These are phyloP conservation scores for Sporisorium scitamineum DNA, from an alignment of 1,284 basidiomycete genomes.

Conservation along the genomic window DNA sequence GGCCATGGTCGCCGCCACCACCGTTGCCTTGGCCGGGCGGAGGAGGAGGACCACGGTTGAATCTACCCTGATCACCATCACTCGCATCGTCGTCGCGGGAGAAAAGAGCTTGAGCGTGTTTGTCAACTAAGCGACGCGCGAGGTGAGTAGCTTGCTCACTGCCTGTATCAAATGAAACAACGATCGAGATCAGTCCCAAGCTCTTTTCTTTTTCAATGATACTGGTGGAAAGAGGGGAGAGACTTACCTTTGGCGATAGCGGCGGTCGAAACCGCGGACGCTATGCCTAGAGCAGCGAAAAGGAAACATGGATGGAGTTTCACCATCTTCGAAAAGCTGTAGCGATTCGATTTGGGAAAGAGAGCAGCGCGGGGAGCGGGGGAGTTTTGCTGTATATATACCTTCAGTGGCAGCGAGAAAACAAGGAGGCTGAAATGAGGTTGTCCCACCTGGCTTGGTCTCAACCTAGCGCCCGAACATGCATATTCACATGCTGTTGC, in stretches of 20 bases:
- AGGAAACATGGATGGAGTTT: constrained; percentile 11
- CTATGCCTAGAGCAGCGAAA: constrained; percentile 14
- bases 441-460: neutral
- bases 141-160: neutral
- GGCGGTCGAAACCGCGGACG: constrained; percentile 1
- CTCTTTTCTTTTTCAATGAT: neutral
- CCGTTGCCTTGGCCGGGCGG: neutral
- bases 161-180: neutral
- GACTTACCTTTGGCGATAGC: constrained; percentile 13
- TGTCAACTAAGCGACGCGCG: constrained; percentile 4
- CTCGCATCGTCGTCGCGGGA: neutral
- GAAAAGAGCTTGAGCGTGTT: neutral
- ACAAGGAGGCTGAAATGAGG: neutral
- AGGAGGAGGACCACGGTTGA: neutral
- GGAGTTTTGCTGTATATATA: neutral
- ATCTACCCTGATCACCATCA: neutral
- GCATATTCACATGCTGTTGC: neutral
- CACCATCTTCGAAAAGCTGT: constrained; percentile 13
- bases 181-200: neutral
- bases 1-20: neutral
- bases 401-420: neutral
- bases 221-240: too few species aligned
- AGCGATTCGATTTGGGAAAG: neutral
- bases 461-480: neutral
- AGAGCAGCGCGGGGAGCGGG: neutral